Conservation (phyloP, 2,329 filamentous ascomycete genomes). For the Alternaria longipes region DNA sequence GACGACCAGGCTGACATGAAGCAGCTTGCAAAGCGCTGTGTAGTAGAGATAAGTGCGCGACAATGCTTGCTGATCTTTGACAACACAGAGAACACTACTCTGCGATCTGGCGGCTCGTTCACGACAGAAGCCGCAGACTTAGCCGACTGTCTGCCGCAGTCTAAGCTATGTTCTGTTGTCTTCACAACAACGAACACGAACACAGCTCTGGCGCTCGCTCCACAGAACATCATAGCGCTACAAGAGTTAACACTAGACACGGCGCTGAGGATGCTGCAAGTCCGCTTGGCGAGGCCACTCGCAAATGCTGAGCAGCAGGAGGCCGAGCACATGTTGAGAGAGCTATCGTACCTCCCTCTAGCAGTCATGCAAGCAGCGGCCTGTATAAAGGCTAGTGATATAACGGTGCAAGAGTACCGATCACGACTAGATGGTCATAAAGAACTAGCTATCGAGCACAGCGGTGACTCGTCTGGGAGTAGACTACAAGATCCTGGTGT, state of each 20-base stretch:
- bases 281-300: slow-evolving; percentile 16
- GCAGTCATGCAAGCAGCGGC: slow-evolving; percentile 31
- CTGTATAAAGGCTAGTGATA: slow-evolving; percentile 20
- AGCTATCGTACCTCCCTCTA: slow-evolving; percentile 32
- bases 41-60: slow-evolving; percentile 6
- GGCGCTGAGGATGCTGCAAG: slow-evolving; percentile 30
- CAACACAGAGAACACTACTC: slow-evolving; percentile 38
- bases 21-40: slow-evolving; percentile 27
- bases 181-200: slow-evolving; percentile 29
- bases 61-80: slow-evolving; percentile 28
- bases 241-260: slow-evolving; percentile 22
- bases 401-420: slow-evolving; percentile 25
- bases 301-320: slow-evolving; percentile 20
- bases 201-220: slow-evolving; percentile 22
- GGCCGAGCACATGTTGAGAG: slow-evolving; percentile 22
- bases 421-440: slow-evolving; percentile 3
- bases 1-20: slow-evolving; percentile 26
- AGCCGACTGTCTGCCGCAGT: slow-evolving; percentile 23
- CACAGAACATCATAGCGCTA: slow-evolving; percentile 26
- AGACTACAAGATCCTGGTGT: slow-evolving; percentile 24
- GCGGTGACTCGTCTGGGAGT: slow-evolving; percentile 46
- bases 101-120: slow-evolving; percentile 15
- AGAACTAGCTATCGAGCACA: slow-evolving; percentile 28
- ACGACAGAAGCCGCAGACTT: slow-evolving; percentile 23
- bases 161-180: slow-evolving; percentile 24